Conservation (phyloP, 768 basidiomycete species). For the Tulasnella sp. region DNA sequence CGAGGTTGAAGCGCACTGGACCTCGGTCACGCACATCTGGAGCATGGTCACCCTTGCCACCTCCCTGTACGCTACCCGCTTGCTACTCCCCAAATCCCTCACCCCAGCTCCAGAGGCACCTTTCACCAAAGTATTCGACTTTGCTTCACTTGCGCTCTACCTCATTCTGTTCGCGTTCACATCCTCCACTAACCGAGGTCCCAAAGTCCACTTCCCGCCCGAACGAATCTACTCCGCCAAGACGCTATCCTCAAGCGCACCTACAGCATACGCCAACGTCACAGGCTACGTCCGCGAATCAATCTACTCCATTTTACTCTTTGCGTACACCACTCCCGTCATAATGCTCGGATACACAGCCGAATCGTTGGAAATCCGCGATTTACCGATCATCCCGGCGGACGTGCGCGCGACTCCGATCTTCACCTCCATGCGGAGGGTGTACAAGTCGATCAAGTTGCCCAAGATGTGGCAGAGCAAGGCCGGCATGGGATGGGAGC, state of each 20-base stretch:
- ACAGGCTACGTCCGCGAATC: slow-evolving; percentile 46
- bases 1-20: slow-evolving; percentile 40
- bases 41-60: slow-evolving; percentile 50
- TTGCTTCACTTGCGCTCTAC: slow-evolving; percentile 51
- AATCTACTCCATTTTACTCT: slow-evolving; percentile 55
- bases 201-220: slow-evolving; percentile 68
- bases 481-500: slow-evolving; percentile 51
- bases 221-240: slow-evolving; percentile 72
- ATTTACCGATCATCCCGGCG: slow-evolving; percentile 75
- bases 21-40: slow-evolving; percentile 59
- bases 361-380: slow-evolving; percentile 75
- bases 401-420: slow-evolving; percentile 60
- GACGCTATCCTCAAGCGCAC: slow-evolving; percentile 55
- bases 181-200: slow-evolving; percentile 61
- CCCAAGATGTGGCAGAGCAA: slow-evolving; percentile 49
- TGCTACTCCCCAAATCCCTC: slow-evolving; percentile 50
- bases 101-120: not conserved
- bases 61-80: slow-evolving; percentile 44
- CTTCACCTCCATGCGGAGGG: slow-evolving; percentile 58
- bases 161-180: slow-evolving; percentile 44
- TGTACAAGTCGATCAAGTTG: slow-evolving; percentile 45
- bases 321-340: slow-evolving; percentile 83
- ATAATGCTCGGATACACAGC: slow-evolving; percentile 76
- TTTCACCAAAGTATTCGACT: slow-evolving; percentile 44
- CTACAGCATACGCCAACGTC: slow-evolving; percentile 68